Percentiles rank a stretch among this genome's conserved stretches.
Conservation (phyloP, 441 rosid genomes). For the Arabidopsis hybrid region DNA sequence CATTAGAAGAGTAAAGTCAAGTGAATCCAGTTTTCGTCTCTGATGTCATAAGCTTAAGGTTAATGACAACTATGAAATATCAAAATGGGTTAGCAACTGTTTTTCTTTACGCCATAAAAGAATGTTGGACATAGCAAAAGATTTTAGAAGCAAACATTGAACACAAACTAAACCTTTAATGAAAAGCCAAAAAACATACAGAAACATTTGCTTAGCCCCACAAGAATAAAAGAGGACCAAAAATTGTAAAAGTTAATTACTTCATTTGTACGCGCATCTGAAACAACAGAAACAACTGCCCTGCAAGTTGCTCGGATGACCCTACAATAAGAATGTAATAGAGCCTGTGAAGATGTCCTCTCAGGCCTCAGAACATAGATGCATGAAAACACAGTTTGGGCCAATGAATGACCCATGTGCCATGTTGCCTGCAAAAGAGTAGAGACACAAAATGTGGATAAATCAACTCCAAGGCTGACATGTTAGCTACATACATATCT, state of each 20-base stretch:
- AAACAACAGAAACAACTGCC: conserved; percentile 90
- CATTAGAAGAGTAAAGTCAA: neutral
- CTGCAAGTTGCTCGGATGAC: conserved; percentile 90
- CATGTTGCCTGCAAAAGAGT: conserved; percentile 88
- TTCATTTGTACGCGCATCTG: conserved; percentile 99
- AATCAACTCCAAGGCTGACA: conserved; percentile 3
- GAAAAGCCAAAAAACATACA: neutral
- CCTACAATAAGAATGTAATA: conserved; percentile 92
- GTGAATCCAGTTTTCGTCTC: conserved; percentile 12
- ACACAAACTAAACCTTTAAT: conserved; percentile 7
- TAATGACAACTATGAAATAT: conserved; percentile 9
- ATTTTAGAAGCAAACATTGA: conserved; percentile 14
- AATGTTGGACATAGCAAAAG: neutral
- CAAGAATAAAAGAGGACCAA: conserved; percentile 38
- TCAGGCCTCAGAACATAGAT: conserved; percentile 91
- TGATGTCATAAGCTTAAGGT: conserved; percentile 21
- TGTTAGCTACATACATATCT: conserved; percentile 18
- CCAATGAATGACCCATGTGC: conserved; percentile 99
- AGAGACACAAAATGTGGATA: conserved; percentile 15
- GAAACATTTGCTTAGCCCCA: conserved; percentile 15
- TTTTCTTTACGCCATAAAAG: conserved; percentile 6
- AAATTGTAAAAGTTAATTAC: conserved; percentile 79
- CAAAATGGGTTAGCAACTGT: conserved; percentile 15
- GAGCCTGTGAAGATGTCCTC: conserved; percentile 85
- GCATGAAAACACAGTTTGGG: conserved; percentile 98